Evolutionary conservation across 1,284 basidiomycete species (phyloP).

Genomic region (Cutaneotrichosporon daszewskae): DNA sequence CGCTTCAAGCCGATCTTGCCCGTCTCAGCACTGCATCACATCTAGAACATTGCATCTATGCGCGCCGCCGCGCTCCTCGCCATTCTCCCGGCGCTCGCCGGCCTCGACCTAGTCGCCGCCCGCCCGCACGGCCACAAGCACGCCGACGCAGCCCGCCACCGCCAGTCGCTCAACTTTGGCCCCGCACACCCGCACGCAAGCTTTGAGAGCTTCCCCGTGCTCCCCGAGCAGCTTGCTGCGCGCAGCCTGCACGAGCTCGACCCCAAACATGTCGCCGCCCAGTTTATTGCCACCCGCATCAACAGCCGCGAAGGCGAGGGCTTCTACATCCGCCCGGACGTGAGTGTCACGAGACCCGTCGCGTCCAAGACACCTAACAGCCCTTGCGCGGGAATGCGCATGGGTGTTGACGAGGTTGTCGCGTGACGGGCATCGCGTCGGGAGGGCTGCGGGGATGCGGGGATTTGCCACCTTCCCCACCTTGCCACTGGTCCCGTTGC

Average conservation of each 20-base stretch:
- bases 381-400: too few relatives aligned
- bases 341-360: too few relatives aligned
- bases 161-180: constrained; percentile 77
- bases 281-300: constrained; percentile 28
- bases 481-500: background rate
- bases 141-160: constrained; percentile 24
- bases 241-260: constrained; percentile 14
- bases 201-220: constrained; percentile 56
- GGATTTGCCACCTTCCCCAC: background rate
- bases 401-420: background rate
- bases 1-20: too few relatives aligned
- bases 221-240: constrained; percentile 6
- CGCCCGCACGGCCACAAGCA: constrained; percentile 6
- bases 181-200: constrained; percentile 65
- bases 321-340: constrained; percentile 33
- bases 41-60: constrained; percentile 26
- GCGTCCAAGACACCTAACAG: too few relatives aligned
- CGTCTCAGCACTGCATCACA: background rate
- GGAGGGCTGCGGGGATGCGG: too few relatives aligned
- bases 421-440: background rate
- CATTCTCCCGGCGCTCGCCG: constrained; percentile 43
- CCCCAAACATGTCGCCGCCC: constrained; percentile 24
- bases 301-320: constrained; percentile 28
- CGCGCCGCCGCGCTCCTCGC: constrained; percentile 41
- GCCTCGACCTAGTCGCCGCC: constrained; percentile 24